Base-by-base conservation (phyloP, 2,329 filamentous ascomycete genomes). In the Ophiostoma angusticollis region DNA sequence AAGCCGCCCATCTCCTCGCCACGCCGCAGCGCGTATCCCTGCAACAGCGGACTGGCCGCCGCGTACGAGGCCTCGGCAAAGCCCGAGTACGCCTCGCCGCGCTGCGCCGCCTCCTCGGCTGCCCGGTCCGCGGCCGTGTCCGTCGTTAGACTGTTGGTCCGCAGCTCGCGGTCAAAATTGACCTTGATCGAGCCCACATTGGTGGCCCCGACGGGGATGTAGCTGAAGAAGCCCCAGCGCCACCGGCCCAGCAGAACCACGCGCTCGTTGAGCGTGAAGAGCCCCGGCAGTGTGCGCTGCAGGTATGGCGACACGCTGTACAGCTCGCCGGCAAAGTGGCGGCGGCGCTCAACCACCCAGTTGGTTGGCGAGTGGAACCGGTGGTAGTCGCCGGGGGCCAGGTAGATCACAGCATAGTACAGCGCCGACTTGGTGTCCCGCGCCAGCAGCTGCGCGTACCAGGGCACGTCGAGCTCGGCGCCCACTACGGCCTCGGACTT, bases 1-100 rank as follows among this genome's bases (percentile, higher is more conserved):
- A 98, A 98, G 0, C 91, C 93, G 39, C 91, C 91, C 86, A 98
- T 96, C 60, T 98, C 91, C 55, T 96, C 89, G 25, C 91, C 91
- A 31, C 83, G 72, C 46, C 79, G 74, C 40, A 98, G 64, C 2
- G 89, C 81, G 56, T 96, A 78, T 3, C 93, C 91, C 16, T 76
- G 75, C 0, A 98, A 68, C 2, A 94, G 72, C 3, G 68, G 62
- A 52, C 83, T 93, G 2, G 89, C 84, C 13, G 68, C 70, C 32
- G 73, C 73, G 54, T 98, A 98, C 3, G 82, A 87, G 7, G 91
- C 93, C 62, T 98, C 91, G 0, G 84, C 78, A 54, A 87, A 98
- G 1, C 91, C 91, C n/a, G 77, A 74, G 55, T 94, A 93, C 2
- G 77, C 71, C 59, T 95, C 84, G 4, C 86, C 87, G 6, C 78